Evolutionary conservation across 2,329 filamentous ascomycete species (phyloP).

Genomic region (Tolypocladium album): DNA sequence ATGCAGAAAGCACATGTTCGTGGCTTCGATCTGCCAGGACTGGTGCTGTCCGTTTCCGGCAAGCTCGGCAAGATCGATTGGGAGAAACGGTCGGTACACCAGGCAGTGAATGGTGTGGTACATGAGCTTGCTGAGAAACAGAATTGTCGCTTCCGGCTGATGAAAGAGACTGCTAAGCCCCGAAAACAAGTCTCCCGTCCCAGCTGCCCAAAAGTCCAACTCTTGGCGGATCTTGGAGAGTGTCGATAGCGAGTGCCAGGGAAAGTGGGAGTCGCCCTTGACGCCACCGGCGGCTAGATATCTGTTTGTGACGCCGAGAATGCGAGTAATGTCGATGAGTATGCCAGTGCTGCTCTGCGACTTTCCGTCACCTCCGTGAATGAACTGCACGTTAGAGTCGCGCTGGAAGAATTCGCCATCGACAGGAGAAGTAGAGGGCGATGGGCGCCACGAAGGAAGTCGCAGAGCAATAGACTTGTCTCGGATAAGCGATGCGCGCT

Average conservation of each 20-base stretch:
- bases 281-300: slow-evolving; percentile 79
- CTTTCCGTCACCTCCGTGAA: slow-evolving; percentile 57
- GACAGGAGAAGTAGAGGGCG: slow-evolving; percentile 47
- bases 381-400: slow-evolving; percentile 65
- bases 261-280: slow-evolving; percentile 82
- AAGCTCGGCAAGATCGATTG: slow-evolving; percentile 72
- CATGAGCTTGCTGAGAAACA: slow-evolving; percentile 75
- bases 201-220: slow-evolving; percentile 74
- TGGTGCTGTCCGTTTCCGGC: slow-evolving; percentile 74
- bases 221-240: slow-evolving; percentile 79
- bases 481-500: slow-evolving; percentile 66
- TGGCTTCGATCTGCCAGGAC: slow-evolving; percentile 87
- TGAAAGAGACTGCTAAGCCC: slow-evolving; percentile 66
- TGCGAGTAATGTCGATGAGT: slow-evolving; percentile 75
- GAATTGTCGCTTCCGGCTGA: slow-evolving; percentile 64
- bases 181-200: slow-evolving; percentile 68
- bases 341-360: slow-evolving; percentile 68
- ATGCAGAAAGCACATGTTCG: slow-evolving; percentile 76
- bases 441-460: slow-evolving; percentile 63
- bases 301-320: slow-evolving; percentile 71
- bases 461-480: slow-evolving; percentile 68
- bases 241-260: slow-evolving; percentile 79
- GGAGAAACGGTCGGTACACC: slow-evolving; percentile 77
- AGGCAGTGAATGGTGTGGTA: slow-evolving; percentile 83
- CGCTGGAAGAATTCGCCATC: slow-evolving; percentile 76